Percentiles rank a stretch among this genome's conserved stretches.
Conservation (phyloP, 2,329 filamentous ascomycete genomes). For the Hymenoscyphus occultus region DNA sequence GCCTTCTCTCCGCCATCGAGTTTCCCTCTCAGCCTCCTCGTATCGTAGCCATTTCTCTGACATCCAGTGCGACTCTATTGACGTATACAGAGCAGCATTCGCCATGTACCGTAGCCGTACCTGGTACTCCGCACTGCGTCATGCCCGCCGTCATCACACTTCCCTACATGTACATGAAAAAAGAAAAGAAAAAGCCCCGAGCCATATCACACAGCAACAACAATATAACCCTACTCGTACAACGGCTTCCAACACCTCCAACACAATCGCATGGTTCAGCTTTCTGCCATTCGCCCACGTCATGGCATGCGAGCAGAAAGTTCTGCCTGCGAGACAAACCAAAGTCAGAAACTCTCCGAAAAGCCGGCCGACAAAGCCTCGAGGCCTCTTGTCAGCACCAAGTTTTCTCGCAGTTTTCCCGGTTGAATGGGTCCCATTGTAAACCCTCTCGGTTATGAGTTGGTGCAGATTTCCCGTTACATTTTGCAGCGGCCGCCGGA, state of each 20-base stretch:
- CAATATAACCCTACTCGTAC: neutral
- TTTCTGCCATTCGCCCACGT: neutral
- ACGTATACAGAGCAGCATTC: neutral
- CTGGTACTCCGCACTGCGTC: slow-evolving; percentile 1
- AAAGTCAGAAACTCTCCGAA: neutral
- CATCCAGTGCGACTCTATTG: neutral
- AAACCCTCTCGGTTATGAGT: neutral
- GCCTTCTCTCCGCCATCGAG: neutral
- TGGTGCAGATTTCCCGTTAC: slow-evolving; percentile 1
- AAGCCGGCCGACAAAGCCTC: neutral
- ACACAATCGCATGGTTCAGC: neutral
- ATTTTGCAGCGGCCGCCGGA: neutral
- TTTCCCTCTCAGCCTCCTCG: neutral
- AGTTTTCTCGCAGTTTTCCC: neutral
- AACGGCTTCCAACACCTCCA: neutral
- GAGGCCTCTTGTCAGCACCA: neutral
- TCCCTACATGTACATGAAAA: slow-evolving; percentile 1
- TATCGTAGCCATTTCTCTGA: neutral
- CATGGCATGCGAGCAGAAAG: slow-evolving; percentile 1
- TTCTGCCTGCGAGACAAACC: neutral
- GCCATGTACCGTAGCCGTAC: neutral
- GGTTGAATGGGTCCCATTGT: neutral
- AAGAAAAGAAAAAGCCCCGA: neutral
- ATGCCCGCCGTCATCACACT: slow-evolving; percentile 2
- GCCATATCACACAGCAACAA: neutral